A percentile compares a stretch with the other conserved stretches of the same genome.
phyloP scores from a whole-genome alignment of 192 early-diverging fungal genomes.

The Glomus cerebriforme region DNA sequence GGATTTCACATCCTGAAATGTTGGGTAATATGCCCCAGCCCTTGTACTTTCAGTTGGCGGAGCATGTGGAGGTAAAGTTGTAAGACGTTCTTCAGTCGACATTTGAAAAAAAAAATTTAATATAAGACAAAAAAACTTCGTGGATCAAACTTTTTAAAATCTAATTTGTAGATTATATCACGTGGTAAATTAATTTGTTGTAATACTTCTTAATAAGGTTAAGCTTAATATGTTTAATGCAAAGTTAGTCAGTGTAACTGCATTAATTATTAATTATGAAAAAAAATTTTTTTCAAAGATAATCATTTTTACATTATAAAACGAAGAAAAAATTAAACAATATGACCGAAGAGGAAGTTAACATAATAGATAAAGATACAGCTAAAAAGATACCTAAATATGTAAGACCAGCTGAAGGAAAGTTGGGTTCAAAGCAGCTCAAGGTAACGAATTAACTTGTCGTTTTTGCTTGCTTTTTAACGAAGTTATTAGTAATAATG shows the following conservation, averaged over 20 bases:
- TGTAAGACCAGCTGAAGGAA: not conserved
- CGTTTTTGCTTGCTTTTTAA: not conserved
- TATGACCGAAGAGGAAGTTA: too few species aligned
- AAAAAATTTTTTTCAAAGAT: too few species aligned
- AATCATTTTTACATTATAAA: not conserved
- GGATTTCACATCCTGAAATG: slow-evolving; percentile 54
- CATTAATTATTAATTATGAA: too few species aligned
- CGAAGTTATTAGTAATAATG: not conserved
- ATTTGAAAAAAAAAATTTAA: not conserved
- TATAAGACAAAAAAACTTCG: not conserved
- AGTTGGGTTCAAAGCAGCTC: not conserved
- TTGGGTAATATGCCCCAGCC: slow-evolving; percentile 43
- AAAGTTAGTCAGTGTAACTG: not conserved
- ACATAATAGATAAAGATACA: not conserved
- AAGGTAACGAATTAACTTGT: not conserved
- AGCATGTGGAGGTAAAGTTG: slow-evolving; percentile 49
- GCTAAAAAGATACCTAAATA: not conserved
- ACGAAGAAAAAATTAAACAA: not conserved
- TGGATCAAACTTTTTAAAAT: not conserved
- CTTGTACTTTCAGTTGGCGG: slow-evolving; percentile 39
- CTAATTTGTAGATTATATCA: not conserved
- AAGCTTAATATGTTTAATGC: not conserved
- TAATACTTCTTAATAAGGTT: too few species aligned
- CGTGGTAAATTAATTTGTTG: not conserved
- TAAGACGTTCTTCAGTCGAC: slow-evolving; percentile 33